phyloP scores from a whole-genome alignment of 306 rosid species.

The Vigna hirtella region DNA sequence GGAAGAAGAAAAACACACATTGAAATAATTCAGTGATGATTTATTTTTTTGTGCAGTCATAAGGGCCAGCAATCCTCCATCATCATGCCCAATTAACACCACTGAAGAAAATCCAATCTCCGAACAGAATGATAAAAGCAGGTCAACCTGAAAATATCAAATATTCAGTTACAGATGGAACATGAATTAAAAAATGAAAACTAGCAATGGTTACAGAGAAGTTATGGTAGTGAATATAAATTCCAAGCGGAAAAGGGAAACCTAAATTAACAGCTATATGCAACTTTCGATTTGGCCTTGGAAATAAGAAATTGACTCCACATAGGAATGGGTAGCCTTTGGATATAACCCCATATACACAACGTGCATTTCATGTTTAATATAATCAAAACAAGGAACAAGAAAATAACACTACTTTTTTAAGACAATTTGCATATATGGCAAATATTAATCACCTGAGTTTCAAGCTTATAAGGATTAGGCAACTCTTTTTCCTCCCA shows the following conservation, averaged over 20 bases:
- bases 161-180: conserved; percentile 17
- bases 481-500: conserved; percentile 90
- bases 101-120: conserved; percentile 49
- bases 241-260: background rate
- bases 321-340: background rate
- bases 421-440: background rate
- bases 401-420: conserved; percentile 7
- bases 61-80: conserved; percentile 86
- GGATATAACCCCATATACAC: conserved; percentile 18
- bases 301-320: conserved; percentile 12
- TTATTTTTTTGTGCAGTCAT: conserved; percentile 75
- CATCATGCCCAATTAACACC: conserved; percentile 83
- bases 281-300: background rate
- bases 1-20: conserved; percentile 55
- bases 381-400: background rate
- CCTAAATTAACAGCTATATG: background rate
- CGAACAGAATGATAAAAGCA: conserved; percentile 51
- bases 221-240: background rate
- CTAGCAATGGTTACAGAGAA: background rate
- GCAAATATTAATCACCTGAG: conserved; percentile 63
- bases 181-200: background rate
- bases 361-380: background rate
- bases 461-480: conserved; percentile 90
- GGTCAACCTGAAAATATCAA: conserved; percentile 37
- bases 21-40: conserved; percentile 60